phyloP scores from a whole-genome alignment of 768 basidiomycete species.

The Pleurotus tuber-regium region DNA sequence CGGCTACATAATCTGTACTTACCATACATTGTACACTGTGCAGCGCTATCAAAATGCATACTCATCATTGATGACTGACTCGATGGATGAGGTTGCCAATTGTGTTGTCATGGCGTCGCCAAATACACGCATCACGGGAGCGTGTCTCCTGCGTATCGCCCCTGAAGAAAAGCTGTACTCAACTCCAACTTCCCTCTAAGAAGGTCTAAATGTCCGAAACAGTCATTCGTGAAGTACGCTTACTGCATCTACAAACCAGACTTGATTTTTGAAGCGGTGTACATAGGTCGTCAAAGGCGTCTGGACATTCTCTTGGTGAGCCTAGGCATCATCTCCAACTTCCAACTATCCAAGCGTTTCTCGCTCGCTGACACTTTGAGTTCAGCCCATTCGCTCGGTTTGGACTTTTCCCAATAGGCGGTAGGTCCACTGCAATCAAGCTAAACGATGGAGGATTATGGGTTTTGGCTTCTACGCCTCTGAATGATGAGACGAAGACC shows the following conservation, averaged over 20 bases:
- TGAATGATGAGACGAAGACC: constrained; percentile 60
- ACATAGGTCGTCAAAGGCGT: constrained; percentile 47
- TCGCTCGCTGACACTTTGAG: not conserved
- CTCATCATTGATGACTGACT: too few relatives aligned
- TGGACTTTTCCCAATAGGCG: constrained; percentile 72
- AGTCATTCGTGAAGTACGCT: constrained; percentile 41
- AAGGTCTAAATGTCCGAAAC: constrained; percentile 25
- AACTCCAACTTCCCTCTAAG: not conserved
- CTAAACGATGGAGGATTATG: constrained; percentile 70
- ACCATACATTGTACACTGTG: too few relatives aligned
- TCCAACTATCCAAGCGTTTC: not conserved
- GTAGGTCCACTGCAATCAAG: constrained; percentile 79
- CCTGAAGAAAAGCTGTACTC: not conserved
- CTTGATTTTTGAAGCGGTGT: not conserved
- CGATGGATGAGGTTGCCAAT: too few relatives aligned
- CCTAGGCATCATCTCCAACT: not conserved
- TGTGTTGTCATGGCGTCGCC: too few relatives aligned
- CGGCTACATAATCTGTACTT: too few relatives aligned
- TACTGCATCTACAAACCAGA: not conserved
- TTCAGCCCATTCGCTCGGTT: constrained; percentile 65
- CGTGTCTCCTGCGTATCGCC: too few relatives aligned
- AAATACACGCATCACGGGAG: too few relatives aligned
- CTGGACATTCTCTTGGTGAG: constrained; percentile 66
- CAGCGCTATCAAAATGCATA: too few relatives aligned
- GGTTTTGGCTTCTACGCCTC: constrained; percentile 78